phyloP scores from a whole-genome alignment of 306 rosid species.

The Lupinus albus region DNA sequence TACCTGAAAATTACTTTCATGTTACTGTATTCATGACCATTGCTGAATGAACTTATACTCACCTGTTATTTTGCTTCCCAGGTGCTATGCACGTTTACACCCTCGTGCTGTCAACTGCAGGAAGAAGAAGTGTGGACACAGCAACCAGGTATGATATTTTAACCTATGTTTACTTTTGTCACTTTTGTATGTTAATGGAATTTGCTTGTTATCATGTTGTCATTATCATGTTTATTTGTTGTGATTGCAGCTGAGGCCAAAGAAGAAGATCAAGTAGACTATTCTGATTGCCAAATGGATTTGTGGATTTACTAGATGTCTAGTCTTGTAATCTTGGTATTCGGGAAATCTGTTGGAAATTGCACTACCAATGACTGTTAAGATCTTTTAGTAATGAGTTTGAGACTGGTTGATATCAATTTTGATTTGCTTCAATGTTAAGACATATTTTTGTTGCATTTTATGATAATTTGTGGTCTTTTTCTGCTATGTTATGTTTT shows the following conservation, averaged over 20 bases:
- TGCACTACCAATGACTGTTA: background rate
- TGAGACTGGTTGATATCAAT: slow-evolving; percentile 16
- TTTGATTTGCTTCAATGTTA: slow-evolving; percentile 20
- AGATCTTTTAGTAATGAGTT: slow-evolving; percentile 26
- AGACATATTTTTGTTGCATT: slow-evolving; percentile 27
- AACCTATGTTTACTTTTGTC: background rate
- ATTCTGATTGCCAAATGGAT: slow-evolving; percentile 29
- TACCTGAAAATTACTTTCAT: background rate
- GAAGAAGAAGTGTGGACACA: slow-evolving; percentile 99
- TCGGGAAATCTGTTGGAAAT: slow-evolving; percentile 30
- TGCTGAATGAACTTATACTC: background rate
- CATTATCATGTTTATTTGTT: background rate
- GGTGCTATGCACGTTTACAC: slow-evolving; percentile 94
- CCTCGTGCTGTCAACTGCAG: slow-evolving; percentile 99
- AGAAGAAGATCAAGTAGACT: slow-evolving; percentile 96
- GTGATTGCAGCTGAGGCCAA: slow-evolving; percentile 90
- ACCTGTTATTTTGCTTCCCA: slow-evolving; percentile 34
- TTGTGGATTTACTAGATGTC: slow-evolving; percentile 37
- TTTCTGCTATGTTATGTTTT: background rate
- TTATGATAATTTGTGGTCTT: background rate
- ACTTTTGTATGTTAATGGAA: background rate
- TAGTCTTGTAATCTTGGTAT: slow-evolving; percentile 32
- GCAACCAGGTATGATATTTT: slow-evolving; percentile 74
- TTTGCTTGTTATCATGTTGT: background rate
- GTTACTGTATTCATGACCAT: background rate